Percentiles rank a stretch among this genome's conserved stretches.
Conservation (phyloP, 805 yeast genomes). For the Lipomyces kockii region DNA sequence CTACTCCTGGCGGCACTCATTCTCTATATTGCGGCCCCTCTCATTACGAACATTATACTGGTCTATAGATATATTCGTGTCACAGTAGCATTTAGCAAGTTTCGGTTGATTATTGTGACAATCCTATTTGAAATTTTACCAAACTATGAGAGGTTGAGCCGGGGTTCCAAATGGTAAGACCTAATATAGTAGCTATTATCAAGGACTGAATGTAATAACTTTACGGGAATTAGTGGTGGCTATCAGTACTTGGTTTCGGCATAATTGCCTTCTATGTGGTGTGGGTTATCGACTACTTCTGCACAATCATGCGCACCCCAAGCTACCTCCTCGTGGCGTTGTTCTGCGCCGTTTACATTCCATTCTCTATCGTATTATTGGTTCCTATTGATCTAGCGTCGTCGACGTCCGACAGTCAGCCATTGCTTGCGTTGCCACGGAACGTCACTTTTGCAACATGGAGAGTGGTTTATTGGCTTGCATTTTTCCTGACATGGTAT, state of each 20-base stretch:
- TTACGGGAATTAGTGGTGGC: slow-evolving; percentile 17
- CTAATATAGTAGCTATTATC: not conserved
- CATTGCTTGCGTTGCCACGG: slow-evolving; percentile 56
- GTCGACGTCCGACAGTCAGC: slow-evolving; percentile 49
- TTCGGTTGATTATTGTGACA: not conserved
- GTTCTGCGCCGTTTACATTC: slow-evolving; percentile 68
- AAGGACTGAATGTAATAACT: not conserved
- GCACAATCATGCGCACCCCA: slow-evolving; percentile 48
- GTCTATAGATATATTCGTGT: not conserved
- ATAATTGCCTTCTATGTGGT: slow-evolving; percentile 45
- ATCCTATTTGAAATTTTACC: not conserved
- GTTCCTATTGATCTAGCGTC: slow-evolving; percentile 77
- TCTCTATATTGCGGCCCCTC: no score
- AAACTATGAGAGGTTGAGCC: not conserved
- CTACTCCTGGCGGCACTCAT: no score
- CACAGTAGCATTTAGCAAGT: not conserved
- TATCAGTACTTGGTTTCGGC: slow-evolving; percentile 39
- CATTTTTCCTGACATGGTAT: slow-evolving; percentile 77
- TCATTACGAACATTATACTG: no score
- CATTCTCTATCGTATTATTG: slow-evolving; percentile 72
- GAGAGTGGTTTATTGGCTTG: slow-evolving; percentile 79
- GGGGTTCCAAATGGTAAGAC: not conserved
- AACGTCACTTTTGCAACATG: slow-evolving; percentile 60
- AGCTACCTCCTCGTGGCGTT: slow-evolving; percentile 54
- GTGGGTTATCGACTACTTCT: slow-evolving; percentile 47